Evolutionary conservation across 768 basidiomycete species (phyloP), one percentile per base, ranked within the genome.

Genomic region (Psilocybe cyanescens): DNA sequence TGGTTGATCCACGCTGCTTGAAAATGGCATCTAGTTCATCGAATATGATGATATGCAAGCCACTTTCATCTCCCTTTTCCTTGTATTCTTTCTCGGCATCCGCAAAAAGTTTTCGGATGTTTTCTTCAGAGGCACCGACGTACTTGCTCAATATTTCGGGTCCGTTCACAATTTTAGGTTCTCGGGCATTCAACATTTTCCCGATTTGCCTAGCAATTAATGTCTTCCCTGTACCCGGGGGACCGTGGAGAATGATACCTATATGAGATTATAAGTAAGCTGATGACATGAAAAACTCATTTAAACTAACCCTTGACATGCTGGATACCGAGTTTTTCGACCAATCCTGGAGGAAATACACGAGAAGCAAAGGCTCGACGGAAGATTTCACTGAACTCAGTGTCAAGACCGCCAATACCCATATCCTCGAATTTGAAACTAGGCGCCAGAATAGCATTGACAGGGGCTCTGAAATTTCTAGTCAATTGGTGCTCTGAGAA

Each of bases 361-460:
- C 97, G 94, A 51, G 92, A 94, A 0, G 97, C 96, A 72, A 99
- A 99, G 0, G 97, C 97, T 70, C 97, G 91, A 72, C 97, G 92
- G 82, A 99, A 99, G 70, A 99, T 99, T 46, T 94, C 89, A 58
- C 87, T 87, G 72, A 99, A 99, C 72, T 99, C 97, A 7, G 86
- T 81, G 73, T 99, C 97, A 35, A 99, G 81, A 70, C 97, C 97
- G 70, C 97, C 97, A 69, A 99, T 99, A 16, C 97, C 97, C 97
- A 99, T 99, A 74, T 99, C 97, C 70, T 97, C 93, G 64, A 99
- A 99, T 75, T 97, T 99, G 86, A 99, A 99, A 76, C 98, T 98
- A 1, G 97, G 95, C 0, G 95, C 89, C 8, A 99, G 84, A 67
- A 99, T 97, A 0, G 97, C 95, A 72, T 98, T 99, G 6, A 95